Evolutionary conservation across 78 protist genomes (phyloP).

Genomic region (Dictyostelium purpureum): DNA sequence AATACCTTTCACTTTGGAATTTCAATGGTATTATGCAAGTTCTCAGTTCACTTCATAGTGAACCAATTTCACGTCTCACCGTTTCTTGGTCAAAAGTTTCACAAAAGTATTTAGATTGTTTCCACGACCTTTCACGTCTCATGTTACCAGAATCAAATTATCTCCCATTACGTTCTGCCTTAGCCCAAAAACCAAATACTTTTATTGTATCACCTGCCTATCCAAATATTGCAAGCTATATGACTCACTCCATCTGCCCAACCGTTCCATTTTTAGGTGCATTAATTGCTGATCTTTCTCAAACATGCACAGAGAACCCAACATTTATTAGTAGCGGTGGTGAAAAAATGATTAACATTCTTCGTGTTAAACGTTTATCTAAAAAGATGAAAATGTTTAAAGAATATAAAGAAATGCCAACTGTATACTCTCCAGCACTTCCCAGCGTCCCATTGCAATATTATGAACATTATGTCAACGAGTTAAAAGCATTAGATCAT

Average conservation of each 20-base stretch:
- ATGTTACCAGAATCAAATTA: slow-evolving; percentile 67
- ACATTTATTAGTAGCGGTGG: slow-evolving; percentile 55
- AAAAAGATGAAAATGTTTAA: slow-evolving; percentile 74
- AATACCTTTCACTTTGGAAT: slow-evolving; percentile 63
- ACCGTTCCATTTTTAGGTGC: slow-evolving; percentile 75
- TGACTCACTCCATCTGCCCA: slow-evolving; percentile 44
- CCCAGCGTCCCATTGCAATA: neutral
- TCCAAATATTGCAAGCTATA: slow-evolving; percentile 5
- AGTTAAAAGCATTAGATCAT: slow-evolving; percentile 24
- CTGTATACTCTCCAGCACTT: slow-evolving; percentile 1
- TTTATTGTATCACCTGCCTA: neutral
- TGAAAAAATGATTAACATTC: slow-evolving; percentile 68
- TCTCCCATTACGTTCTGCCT: slow-evolving; percentile 23
- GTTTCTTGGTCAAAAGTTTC: slow-evolving; percentile 55
- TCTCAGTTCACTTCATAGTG: slow-evolving; percentile 50
- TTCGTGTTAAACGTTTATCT: slow-evolving; percentile 55
- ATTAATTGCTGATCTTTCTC: slow-evolving; percentile 70
- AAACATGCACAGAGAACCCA: slow-evolving; percentile 69
- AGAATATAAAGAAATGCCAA: slow-evolving; percentile 55
- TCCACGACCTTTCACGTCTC: slow-evolving; percentile 44
- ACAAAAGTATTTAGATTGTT: slow-evolving; percentile 39
- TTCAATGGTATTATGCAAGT: slow-evolving; percentile 82
- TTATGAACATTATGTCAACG: slow-evolving; percentile 41
- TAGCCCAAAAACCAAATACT: slow-evolving; percentile 3
- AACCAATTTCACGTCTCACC: slow-evolving; percentile 39